Percentiles rank a stretch among this genome's conserved stretches.
phyloP scores from a whole-genome alignment of 2,329 filamentous ascomycete genomes.

The Colletotrichum orbiculare region DNA sequence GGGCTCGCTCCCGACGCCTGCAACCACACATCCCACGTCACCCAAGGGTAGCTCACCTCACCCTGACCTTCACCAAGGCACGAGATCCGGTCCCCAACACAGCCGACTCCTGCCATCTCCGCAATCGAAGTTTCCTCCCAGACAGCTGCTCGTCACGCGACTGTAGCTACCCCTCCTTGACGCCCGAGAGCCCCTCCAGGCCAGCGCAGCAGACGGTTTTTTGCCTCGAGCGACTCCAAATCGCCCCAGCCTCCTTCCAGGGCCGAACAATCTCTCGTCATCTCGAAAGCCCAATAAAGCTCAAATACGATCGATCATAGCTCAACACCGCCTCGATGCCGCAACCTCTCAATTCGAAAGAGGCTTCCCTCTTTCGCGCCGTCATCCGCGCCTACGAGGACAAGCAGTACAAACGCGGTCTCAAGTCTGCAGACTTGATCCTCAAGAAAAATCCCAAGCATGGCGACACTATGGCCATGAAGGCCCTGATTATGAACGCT shows the following conservation, averaged over 20 bases:
- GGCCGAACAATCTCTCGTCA: not conserved
- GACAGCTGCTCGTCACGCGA: slow-evolving; percentile 6
- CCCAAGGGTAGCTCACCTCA: not conserved
- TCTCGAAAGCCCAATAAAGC: slow-evolving; percentile 12
- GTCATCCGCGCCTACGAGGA: slow-evolving; percentile 97
- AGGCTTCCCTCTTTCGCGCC: slow-evolving; percentile 92
- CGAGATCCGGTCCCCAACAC: slow-evolving; percentile 34
- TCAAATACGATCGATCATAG: slow-evolving; percentile 20
- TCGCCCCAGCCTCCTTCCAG: slow-evolving; percentile 3
- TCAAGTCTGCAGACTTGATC: slow-evolving; percentile 97
- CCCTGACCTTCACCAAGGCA: slow-evolving; percentile 15
- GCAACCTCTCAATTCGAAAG: slow-evolving; percentile 83
- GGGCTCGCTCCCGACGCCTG: slow-evolving; percentile 23
- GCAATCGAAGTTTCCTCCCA: too few species aligned
- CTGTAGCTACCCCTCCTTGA: slow-evolving; percentile 33
- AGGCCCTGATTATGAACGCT: slow-evolving; percentile 94
- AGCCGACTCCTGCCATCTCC: slow-evolving; percentile 24
- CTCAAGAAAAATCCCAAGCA: slow-evolving; percentile 94
- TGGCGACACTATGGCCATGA: slow-evolving; percentile 99
- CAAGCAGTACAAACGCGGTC: slow-evolving; percentile 95
- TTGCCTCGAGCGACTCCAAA: slow-evolving; percentile 15
- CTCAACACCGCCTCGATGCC: slow-evolving; percentile 64
- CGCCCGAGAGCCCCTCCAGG: slow-evolving; percentile 24
- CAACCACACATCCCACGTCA: slow-evolving; percentile 22
- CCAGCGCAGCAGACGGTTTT: slow-evolving; percentile 15